Conservation (phyloP, 148 eudicot species). For the Hydrangea macrophylla region DNA sequence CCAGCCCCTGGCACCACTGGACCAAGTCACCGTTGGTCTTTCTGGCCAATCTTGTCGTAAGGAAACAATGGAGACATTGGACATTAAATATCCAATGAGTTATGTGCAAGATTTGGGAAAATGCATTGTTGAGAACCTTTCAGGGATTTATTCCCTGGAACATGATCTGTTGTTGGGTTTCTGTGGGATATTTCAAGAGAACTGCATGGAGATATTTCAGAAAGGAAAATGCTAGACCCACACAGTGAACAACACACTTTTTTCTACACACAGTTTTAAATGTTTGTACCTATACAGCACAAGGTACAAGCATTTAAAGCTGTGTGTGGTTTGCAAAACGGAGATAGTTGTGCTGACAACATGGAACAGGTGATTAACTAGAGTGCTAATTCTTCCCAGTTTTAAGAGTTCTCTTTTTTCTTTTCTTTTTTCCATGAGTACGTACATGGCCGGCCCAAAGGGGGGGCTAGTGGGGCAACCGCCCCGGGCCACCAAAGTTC, state of each 20-base stretch:
- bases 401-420: not conserved
- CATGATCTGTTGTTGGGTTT: constrained; percentile 45
- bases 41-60: constrained; percentile 25
- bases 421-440: too few species aligned
- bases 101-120: constrained; percentile 56
- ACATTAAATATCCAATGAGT: constrained; percentile 33
- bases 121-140: constrained; percentile 72
- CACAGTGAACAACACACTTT: too few species aligned
- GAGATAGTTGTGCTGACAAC: constrained; percentile 28
- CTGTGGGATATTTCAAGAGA: constrained; percentile 57
- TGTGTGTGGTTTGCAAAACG: too few species aligned
- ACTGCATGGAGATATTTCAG: constrained; percentile 54
- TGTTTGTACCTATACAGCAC: too few species aligned
- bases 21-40: too few species aligned
- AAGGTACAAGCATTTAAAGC: too few species aligned
- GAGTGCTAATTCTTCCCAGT: not conserved
- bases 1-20: too few species aligned
- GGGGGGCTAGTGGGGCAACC: too few species aligned
- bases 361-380: constrained; percentile 24
- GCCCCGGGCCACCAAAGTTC: too few species aligned
- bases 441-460: too few species aligned
- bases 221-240: too few species aligned
- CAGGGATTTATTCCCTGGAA: constrained; percentile 47
- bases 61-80: constrained; percentile 28
- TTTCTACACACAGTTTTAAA: too few species aligned